A percentile compares a stretch with the other conserved stretches of the same genome.
Evolutionary conservation across 1,284 basidiomycete species (phyloP).

Genomic region (Wallemia ichthyophaga): DNA sequence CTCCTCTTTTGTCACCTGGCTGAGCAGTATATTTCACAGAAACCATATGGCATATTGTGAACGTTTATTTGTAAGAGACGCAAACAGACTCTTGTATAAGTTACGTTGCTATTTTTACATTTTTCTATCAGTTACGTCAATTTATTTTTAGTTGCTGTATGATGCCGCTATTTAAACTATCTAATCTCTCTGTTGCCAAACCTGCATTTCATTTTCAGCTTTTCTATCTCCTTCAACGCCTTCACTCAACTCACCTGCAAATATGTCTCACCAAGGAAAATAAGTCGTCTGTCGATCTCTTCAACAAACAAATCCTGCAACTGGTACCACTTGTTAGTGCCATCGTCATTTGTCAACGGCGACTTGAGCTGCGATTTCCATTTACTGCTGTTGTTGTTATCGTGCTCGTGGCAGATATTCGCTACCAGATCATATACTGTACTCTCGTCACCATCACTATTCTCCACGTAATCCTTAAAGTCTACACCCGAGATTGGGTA

Average conservation of each 20-base stretch:
- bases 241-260: slow-evolving; percentile 34
- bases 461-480: slow-evolving; percentile 47
- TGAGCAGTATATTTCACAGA: neutral
- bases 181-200: neutral
- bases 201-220: neutral
- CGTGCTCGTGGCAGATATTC: slow-evolving; percentile 80
- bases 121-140: neutral
- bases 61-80: too few relatives aligned
- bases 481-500: slow-evolving; percentile 80
- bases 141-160: neutral
- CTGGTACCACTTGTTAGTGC: slow-evolving; percentile 78
- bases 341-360: slow-evolving; percentile 37
- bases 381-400: slow-evolving; percentile 66
- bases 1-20: neutral
- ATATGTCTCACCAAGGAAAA: slow-evolving; percentile 84
- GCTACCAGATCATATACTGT: slow-evolving; percentile 77
- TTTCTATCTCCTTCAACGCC: neutral
- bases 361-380: slow-evolving; percentile 77
- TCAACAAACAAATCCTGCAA: slow-evolving; percentile 92
- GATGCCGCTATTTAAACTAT: neutral
- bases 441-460: neutral
- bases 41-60: neutral
- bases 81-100: too few relatives aligned
- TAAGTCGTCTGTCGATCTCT: slow-evolving; percentile 84
- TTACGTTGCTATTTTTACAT: neutral